Evolutionary conservation across 169 alveolate genomes (phyloP).

Genomic region (Plasmodium billcollinsi): DNA sequence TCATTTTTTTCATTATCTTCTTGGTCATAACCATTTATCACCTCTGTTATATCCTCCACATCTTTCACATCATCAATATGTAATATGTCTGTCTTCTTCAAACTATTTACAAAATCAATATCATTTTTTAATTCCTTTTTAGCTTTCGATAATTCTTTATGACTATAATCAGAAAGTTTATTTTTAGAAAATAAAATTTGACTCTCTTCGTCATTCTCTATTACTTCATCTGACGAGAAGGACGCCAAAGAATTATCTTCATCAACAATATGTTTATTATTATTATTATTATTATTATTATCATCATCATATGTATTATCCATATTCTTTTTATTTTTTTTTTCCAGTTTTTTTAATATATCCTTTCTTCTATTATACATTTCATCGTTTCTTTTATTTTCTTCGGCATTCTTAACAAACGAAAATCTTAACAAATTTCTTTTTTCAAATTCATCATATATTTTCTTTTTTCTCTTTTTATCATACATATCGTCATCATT

Average conservation of each 20-base stretch:
- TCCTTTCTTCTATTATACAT: conserved; percentile 29
- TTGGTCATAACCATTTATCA: background rate
- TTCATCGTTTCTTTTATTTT: conserved; percentile 32
- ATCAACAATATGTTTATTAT: too few relatives aligned
- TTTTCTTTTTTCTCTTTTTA: conserved; percentile 10
- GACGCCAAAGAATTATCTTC: background rate
- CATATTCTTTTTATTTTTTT: background rate
- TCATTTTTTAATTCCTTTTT: conserved; percentile 27
- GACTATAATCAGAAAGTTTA: conserved; percentile 4
- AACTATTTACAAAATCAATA: conserved; percentile 21
- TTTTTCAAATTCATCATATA: conserved; percentile 25
- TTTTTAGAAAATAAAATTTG: background rate
- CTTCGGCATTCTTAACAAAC: conserved; percentile 66
- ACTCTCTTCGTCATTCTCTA: background rate
- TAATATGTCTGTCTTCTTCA: conserved; percentile 15
- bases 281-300: background rate
- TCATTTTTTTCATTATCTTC: background rate
- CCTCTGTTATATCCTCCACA: background rate
- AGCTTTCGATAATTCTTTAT: conserved; percentile 35
- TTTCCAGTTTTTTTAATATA: conserved; percentile 4
- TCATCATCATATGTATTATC: conserved; percentile 14
- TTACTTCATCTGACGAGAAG: background rate
- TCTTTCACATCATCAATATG: background rate
- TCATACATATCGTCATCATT: background rate
- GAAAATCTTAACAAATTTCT: conserved; percentile 61